Evolutionary conservation across 1,284 basidiomycete genomes (phyloP).

Genomic region (Hemileia vastatrix): DNA sequence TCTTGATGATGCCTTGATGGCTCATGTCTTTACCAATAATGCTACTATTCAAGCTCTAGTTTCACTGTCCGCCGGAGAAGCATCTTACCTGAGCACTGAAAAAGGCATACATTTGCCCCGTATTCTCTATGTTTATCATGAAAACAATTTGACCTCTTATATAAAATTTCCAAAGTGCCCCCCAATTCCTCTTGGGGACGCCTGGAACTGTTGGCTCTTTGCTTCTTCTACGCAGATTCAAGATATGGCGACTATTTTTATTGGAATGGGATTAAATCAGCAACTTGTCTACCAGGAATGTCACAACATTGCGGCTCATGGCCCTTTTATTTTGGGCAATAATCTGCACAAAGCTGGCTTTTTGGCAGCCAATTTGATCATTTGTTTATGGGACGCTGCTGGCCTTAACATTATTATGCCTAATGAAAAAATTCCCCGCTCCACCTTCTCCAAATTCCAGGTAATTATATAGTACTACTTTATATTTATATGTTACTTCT

Average conservation of each 20-base stretch:
- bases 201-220: constrained; percentile 2
- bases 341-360: not conserved
- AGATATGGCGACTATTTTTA: not conserved
- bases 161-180: not conserved
- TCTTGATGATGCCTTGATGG: constrained; percentile 5
- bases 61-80: not conserved
- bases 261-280: constrained; percentile 1
- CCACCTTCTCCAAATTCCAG: constrained; percentile 4
- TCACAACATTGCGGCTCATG: not conserved
- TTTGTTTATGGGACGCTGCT: constrained; percentile 17
- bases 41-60: not conserved
- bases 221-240: not conserved
- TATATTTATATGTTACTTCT: too few species aligned
- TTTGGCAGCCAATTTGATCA: not conserved
- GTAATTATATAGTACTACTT: too few species aligned
- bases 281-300: not conserved
- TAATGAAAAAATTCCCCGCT: not conserved
- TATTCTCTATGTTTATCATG: constrained; percentile 11
- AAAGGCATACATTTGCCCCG: constrained; percentile 1
- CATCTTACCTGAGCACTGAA: not conserved
- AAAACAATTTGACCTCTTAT: not conserved
- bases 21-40: not conserved
- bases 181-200: not conserved
- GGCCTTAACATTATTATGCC: not conserved
- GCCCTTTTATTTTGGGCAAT: not conserved